A percentile compares a stretch with the other conserved stretches of the same genome.
Conservation (phyloP, 306 rosid genomes). For the Cucumis cinereus region DNA sequence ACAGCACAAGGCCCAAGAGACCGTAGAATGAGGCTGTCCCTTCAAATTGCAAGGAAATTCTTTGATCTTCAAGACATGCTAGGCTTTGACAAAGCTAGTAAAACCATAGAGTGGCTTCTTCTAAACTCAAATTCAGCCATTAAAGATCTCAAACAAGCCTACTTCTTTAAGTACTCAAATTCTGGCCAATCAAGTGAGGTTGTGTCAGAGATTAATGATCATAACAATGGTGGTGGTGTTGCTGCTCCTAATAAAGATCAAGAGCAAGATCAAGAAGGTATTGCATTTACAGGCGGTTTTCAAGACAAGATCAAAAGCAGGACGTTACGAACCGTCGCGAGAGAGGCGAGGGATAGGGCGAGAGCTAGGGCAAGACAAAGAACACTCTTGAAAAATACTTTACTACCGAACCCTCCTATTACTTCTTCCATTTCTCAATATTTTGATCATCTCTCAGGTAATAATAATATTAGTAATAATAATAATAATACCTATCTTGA, state of each 20-base stretch:
- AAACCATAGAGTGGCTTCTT: slow-evolving; percentile 44
- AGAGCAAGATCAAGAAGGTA: background rate
- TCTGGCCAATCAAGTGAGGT: background rate
- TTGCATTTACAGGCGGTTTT: background rate
- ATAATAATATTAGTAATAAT: background rate
- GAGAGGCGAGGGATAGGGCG: slow-evolving; percentile 37
- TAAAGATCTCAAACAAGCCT: slow-evolving; percentile 19
- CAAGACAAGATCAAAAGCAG: slow-evolving; percentile 3
- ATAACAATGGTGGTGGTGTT: background rate
- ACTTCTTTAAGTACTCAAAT: background rate
- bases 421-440: too few species aligned
- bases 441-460: too few species aligned
- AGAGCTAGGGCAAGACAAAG: slow-evolving; percentile 48
- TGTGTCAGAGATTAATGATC: background rate
- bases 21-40: slow-evolving; percentile 48
- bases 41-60: slow-evolving; percentile 40
- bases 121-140: slow-evolving; percentile 27
- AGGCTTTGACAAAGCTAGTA: slow-evolving; percentile 50
- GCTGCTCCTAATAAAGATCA: too few species aligned
- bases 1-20: slow-evolving; percentile 50
- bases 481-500: background rate
- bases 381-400: slow-evolving; percentile 17
- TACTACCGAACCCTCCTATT: too few species aligned
- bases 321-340: slow-evolving; percentile 7
- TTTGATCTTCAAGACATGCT: slow-evolving; percentile 51